These are phyloP conservation scores for Hymenoscyphus linearis DNA, from an alignment of 2,329 filamentous ascomycete genomes.

Conservation along the genomic window DNA sequence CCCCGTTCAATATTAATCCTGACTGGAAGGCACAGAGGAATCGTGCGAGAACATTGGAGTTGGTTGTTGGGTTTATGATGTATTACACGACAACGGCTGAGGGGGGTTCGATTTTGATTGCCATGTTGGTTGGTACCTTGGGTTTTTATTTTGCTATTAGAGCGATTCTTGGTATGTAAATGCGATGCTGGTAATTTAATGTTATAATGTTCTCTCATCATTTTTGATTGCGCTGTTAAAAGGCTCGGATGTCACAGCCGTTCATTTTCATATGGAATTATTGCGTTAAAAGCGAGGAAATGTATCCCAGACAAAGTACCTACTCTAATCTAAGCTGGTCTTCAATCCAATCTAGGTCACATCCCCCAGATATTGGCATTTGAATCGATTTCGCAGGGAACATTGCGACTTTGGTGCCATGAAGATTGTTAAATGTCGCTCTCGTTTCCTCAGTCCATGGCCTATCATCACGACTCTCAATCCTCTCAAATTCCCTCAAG, in stretches of 20 bases:
- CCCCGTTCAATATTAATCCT: conserved; percentile 53
- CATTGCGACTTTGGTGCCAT: background rate
- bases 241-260: no score
- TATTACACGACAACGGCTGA: conserved; percentile 32
- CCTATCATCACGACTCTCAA: background rate
- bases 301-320: no score
- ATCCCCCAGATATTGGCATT: background rate
- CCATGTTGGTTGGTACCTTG: conserved; percentile 26
- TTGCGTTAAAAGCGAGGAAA: no score
- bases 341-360: no score
- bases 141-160: conserved; percentile 28
- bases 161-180: conserved; percentile 15
- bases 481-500: background rate
- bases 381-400: background rate
- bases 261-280: no score
- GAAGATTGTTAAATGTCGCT: background rate
- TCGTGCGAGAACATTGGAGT: conserved; percentile 51
- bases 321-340: no score
- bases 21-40: conserved; percentile 50
- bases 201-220: no score
- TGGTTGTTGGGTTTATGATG: conserved; percentile 53
- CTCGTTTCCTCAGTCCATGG: background rate
- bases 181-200: background rate
- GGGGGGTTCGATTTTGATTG: conserved; percentile 29
- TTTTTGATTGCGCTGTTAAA: no score